Evolutionary conservation across 2,329 filamentous ascomycete species (phyloP), one percentile per base, ranked within the genome.

Genomic region (Fonsecaea monophora): DNA sequence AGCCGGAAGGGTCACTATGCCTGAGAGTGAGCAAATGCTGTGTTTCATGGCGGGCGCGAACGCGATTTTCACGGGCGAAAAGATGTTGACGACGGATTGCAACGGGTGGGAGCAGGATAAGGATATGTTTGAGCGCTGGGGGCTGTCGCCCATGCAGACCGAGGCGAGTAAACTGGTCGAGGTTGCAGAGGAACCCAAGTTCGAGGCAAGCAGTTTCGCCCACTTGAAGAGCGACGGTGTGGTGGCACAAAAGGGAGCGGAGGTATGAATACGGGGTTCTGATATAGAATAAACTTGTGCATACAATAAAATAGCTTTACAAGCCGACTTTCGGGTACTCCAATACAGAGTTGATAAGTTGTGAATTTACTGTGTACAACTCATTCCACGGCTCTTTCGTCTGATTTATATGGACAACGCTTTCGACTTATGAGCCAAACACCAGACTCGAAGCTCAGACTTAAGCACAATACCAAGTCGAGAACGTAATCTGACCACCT

Each of bases 51-150:
- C 92, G 0, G 93, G 93, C 13, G 93, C 93, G 0, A 97, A 97
- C 74, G 93, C 93, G n/a, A 90, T 97, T 38, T 97, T 97, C 76
- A 97, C 93, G 0, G 93, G 93, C 8, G 93, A 97, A 82, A 96
- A 94, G 84, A 96, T 97, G 93, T 78, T 96, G 79, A 97, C 93
- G 4, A 97, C 93, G 0, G 91, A 93, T 65, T 96, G 92, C 77
- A 94, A 92, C 72, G 92, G 92, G 35, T 97, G 92, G 91, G 92
- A 95, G 69, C 91, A 96, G 79, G 93, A 97, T 75, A 89, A 87
- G 69, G 88, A 82, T 50, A 92, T 96, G 88, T 96, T 97, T 80
- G 86, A 89, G 1, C 85, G 87, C 60, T 96, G 92, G 90, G 93
- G 93, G 0, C 81, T 95, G 66, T 84, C 87, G 74, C 91, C 92